Percentiles rank a stretch among this genome's conserved stretches.
Conservation (phyloP, 139 green algal genomes). For the Chlorella vulgaris region DNA sequence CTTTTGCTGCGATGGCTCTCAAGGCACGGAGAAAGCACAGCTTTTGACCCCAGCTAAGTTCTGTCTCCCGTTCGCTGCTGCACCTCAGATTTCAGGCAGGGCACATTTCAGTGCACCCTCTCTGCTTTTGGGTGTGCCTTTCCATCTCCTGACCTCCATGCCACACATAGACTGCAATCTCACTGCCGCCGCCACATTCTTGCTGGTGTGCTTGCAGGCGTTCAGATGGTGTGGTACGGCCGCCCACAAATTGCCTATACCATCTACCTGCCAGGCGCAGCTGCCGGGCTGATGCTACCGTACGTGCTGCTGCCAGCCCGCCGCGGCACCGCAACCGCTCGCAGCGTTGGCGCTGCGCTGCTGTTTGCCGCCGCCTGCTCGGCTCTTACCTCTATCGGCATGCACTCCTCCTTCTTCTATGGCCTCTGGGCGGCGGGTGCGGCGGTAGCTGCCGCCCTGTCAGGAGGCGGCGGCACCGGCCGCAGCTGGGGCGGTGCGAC, state of each 20-base stretch:
- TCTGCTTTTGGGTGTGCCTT: too few species aligned
- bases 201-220: conserved; percentile 36
- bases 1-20: too few species aligned
- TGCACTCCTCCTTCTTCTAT: conserved; percentile 39
- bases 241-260: conserved; percentile 41
- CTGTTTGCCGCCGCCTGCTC: conserved; percentile 30
- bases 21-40: too few species aligned
- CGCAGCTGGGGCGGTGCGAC: not conserved
- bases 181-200: not conserved
- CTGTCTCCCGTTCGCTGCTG: too few species aligned
- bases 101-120: too few species aligned
- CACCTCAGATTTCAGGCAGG: too few species aligned
- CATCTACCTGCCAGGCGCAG: conserved; percentile 57
- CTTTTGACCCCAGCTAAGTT: too few species aligned
- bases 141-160: not conserved
- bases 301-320: conserved; percentile 21
- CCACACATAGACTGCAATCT: too few species aligned
- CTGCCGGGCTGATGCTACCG: conserved; percentile 56
- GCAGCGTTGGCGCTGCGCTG: conserved; percentile 27
- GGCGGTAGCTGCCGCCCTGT: conserved; percentile 4
- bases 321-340: not conserved
- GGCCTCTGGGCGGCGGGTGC: conserved; percentile 37
- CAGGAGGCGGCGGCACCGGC: not conserved
- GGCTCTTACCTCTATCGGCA: conserved; percentile 25
- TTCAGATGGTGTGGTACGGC: conserved; percentile 66